Base-by-base conservation (phyloP, 192 early-diverging fungal genomes). In the Coemansia sp. region DNA sequence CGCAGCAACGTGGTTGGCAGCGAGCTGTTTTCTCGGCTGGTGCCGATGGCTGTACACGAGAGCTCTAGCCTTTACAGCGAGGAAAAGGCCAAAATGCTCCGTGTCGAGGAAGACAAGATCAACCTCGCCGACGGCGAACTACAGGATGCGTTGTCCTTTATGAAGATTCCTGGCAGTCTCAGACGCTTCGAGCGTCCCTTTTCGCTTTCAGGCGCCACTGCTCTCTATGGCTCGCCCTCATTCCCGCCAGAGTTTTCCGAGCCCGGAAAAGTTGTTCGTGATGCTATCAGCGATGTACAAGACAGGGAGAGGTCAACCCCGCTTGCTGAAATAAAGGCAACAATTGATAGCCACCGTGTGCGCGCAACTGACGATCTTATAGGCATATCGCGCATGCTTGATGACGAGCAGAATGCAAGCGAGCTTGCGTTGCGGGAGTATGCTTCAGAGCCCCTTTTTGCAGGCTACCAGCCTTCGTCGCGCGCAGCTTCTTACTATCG, bases 31-130 rank as follows among this genome's bases (percentile, higher is more conserved):
- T 76, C 85, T 34, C 79, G 85, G 21, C 85, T 99, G 46, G 89
- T 99, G 30, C 97, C 97, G 1, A 80, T 99, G 45, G 85, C 87
- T n/a, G 93, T 99, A 1, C 95, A 97, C 74, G 94, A 98, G 79
- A 88, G 92, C 42, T 86, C 95, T 15, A 93, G 91, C 25, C 59
- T 97, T 63, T 99, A 99, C 66, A 95, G 94, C 23, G 97, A 98
- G 71, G 94, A 97, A 72, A 94, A 97, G 80, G 95, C 94, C 20
- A 94, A 95, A 80, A 65, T 99, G 34, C 84, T 97, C 7, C 88
- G 97, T 25, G 72, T 83, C 23, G 92, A 95, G 55, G 86, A 88
- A 23, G 94, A 89, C 63, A 79, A 85, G 64, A 91, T 89, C 30
- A 92, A 93, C 49, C 66, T 88, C 7, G 91, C 94, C 7, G 91